These are phyloP conservation scores for Albizia julibrissin DNA, from an alignment of 306 rosid genomes.

Conservation along the genomic window DNA sequence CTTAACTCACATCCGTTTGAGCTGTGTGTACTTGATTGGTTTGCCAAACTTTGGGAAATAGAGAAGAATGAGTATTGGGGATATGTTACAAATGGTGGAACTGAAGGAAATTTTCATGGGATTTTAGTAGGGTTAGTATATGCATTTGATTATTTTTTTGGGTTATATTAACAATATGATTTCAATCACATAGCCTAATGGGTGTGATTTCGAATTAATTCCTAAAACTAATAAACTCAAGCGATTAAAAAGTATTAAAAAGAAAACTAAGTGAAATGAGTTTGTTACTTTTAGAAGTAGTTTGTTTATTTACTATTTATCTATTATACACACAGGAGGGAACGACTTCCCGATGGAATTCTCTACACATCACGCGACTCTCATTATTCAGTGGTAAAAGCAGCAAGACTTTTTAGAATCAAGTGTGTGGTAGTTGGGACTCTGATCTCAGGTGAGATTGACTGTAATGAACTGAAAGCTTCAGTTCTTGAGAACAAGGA, in stretches of 20 bases:
- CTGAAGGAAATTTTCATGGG: conserved; percentile 30
- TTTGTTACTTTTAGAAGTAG: neutral
- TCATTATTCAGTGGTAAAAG: neutral
- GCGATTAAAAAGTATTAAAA: no score
- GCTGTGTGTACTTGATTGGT: conserved; percentile 67
- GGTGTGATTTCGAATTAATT: no score
- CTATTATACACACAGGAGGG: neutral
- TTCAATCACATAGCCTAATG: no score
- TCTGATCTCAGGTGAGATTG: neutral
- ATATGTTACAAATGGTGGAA: conserved; percentile 58
- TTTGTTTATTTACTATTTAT: neutral
- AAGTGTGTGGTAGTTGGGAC: neutral
- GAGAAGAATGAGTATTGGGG: conserved; percentile 62
- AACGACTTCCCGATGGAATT: neutral
- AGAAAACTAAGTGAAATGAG: neutral
- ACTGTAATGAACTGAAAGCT: neutral
- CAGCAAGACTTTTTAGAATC: neutral
- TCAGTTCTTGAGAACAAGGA: neutral
- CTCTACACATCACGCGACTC: neutral
- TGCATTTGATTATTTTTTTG: neutral
- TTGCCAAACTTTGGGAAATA: conserved; percentile 62
- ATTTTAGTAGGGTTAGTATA: neutral
- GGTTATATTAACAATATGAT: neutral
- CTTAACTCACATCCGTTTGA: conserved; percentile 63
- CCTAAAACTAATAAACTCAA: neutral